Conservation (phyloP, 2,329 filamentous ascomycete species). For the Hypoxylon sp. region DNA sequence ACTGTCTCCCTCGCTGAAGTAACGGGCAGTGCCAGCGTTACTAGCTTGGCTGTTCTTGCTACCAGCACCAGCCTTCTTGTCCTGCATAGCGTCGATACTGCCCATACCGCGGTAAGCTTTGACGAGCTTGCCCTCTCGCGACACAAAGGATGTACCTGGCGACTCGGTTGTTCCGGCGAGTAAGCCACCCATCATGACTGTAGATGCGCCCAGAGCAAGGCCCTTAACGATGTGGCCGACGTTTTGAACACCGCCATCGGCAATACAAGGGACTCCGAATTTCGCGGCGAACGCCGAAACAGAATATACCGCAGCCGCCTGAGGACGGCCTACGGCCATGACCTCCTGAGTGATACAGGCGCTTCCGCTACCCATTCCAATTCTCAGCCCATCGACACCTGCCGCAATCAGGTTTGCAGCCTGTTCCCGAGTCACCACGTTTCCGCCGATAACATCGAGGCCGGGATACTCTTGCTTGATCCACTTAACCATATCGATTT, state of each 20-base stretch:
- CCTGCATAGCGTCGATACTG: conserved; percentile 98
- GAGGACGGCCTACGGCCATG: conserved; percentile 97
- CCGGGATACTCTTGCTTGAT: conserved; percentile 88
- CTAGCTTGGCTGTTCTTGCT: conserved; percentile 80
- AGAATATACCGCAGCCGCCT: conserved; percentile 92
- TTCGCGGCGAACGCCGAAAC: conserved; percentile 90
- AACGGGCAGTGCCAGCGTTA: conserved; percentile 96
- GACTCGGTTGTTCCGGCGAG: conserved; percentile 98
- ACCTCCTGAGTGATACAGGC: conserved; percentile 99
- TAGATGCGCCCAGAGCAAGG: conserved; percentile 91
- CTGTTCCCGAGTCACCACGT: conserved; percentile 98
- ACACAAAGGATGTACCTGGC: conserved; percentile 96
- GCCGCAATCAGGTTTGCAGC: conserved; percentile 92
- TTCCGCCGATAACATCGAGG: conserved; percentile 96
- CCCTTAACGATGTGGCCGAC: conserved; percentile 99
- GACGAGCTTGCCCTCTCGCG: conserved; percentile 95
- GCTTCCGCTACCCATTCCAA: conserved; percentile 98
- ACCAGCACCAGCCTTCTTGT: conserved; percentile 90
- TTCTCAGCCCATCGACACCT: conserved; percentile 95
- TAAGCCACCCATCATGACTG: conserved; percentile 99
- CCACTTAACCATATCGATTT: conserved; percentile 98
- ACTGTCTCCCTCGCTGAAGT: conserved; percentile 97
- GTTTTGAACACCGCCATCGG: conserved; percentile 97
- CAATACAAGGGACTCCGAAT: conserved; percentile 98
- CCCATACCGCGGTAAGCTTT: conserved; percentile 99